Evolutionary conservation across 176 grass and related monocot species (phyloP), one percentile per base, ranked within the genome.

Genomic region (Thalia dealbata): DNA sequence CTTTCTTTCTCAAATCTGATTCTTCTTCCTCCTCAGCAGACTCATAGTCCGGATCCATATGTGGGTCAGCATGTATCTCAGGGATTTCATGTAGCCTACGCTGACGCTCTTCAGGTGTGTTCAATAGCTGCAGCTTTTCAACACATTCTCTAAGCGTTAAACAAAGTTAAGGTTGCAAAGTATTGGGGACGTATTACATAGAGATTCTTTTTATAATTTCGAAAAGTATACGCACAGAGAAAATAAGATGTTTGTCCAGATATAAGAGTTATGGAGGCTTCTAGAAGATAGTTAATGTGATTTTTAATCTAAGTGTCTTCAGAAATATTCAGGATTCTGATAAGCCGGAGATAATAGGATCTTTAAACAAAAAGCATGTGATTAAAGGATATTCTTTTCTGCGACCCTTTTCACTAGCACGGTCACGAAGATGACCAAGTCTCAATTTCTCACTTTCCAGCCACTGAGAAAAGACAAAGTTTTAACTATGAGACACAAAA

Each of bases 331-430:
- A 68, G 10, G 21, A 44, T 22, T 23, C 7, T 18, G 23, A 45
- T 15, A 45, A 81, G 58, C 56, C 42, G 48, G 19, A 55, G 26
- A 56, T 14, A 44, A 52, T 45, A 42, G 48, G 22, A 52, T 74
- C 21, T 5, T 69, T 21, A 21, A 48, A 56, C 1, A 35, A 79
- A 64, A 62, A 74, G 27, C 73, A 82, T 41, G 60, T 52, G 67
- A 51, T 69, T 77, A 66, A 91, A 93, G 90, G 95, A 99, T 99
- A 99, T 99, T 99, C 95, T 93, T 93, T 99, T 74, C 95, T 91
- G 82, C 58, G 87, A 27, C 95, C 95, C 69, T 81, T 93, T 82
- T 99, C 95, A n/a, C 95, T 99, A 58, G 95, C 95, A 52, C 95
- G 95, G 72, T 99, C 95, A 45, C 95, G 89, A 83, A 99, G 95